A percentile compares a stretch with the other conserved stretches of the same genome.
Conservation (phyloP, 2,329 filamentous ascomycete species). For the Ophioceras dolichostomum region DNA sequence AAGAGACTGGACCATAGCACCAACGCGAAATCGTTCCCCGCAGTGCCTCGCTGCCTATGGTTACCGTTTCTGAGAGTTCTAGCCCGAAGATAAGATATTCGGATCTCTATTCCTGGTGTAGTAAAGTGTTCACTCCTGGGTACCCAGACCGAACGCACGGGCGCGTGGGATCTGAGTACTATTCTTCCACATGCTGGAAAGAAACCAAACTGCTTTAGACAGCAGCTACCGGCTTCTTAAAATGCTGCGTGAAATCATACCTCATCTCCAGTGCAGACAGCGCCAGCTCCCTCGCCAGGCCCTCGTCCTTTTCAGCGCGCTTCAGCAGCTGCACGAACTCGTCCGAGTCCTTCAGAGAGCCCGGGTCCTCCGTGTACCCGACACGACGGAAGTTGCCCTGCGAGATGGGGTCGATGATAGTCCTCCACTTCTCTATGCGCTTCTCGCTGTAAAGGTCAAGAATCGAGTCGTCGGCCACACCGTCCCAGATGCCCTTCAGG, state of each 20-base stretch:
- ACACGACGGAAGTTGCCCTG: constrained; percentile 30
- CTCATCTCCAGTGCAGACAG: constrained; percentile 21
- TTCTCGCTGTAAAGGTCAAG: constrained; percentile 32
- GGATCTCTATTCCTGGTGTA: too few species aligned
- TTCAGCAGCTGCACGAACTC: constrained; percentile 25
- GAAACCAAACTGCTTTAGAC: neutral
- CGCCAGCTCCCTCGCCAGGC: constrained; percentile 20
- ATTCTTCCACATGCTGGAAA: too few species aligned
- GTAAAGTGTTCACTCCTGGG: too few species aligned
- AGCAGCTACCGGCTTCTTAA: constrained; percentile 11
- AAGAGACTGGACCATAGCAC: too few species aligned
- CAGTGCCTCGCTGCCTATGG: too few species aligned
- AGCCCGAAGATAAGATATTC: too few species aligned
- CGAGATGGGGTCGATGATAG: constrained; percentile 28
- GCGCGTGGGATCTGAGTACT: too few species aligned
- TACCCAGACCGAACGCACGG: too few species aligned
- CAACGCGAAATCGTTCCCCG: too few species aligned
- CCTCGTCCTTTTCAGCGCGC: constrained; percentile 20
- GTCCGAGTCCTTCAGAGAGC: constrained; percentile 23
- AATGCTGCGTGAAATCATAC: constrained; percentile 33
- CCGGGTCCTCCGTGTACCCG: constrained; percentile 22
- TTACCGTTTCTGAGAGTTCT: too few species aligned
- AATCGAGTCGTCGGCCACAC: constrained; percentile 27
- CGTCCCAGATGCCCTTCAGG: constrained; percentile 32
- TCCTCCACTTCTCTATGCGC: constrained; percentile 31